Evolutionary conservation across 768 basidiomycete genomes (phyloP), one percentile per base, ranked within the genome.

Genomic region (Boletus subparvulus): DNA sequence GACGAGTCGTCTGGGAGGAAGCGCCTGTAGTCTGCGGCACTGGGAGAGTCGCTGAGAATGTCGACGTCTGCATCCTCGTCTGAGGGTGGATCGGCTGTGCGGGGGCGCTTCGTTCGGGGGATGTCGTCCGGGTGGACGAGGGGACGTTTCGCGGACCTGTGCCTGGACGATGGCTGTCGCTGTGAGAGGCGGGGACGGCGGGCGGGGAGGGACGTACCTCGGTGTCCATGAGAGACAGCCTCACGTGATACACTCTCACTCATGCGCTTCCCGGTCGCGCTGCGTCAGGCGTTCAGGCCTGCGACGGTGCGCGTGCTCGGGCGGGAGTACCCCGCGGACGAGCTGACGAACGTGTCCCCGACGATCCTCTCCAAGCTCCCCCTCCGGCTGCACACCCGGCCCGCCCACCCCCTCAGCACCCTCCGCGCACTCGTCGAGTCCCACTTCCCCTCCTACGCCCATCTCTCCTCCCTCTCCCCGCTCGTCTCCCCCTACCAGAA

Each of bases 401-500:
- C 85, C 24, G 75, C 80, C 4, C 97, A 99, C 67, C 97, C 97
- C 3, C 80, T 98, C 51, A 83, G 82, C 69, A 98, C 91, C 52
- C 84, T 98, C 43, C 89, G 92, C 39, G 70, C 78, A 21, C 80
- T 93, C 61, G 87, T 98, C 64, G 91, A 97, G 75, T 80, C 82
- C 19, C 91, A 97, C 69, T 98, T 90, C 65, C 77, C 86, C 6
- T 75, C 83, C 53, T 94, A 86, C 71, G 74, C 84, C 14, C 85
- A 88, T 58, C 74, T 92, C 44, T 84, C 87, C 13, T 87, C 91
- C 21, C 77, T 92, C 56, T 90, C 93, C 2, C 94, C 97, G 2
- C 75, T 98, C 58, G 97, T 99, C 52, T 87, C 93, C 4, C 92
- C 94, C 3, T 78, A 78, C 69, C 85, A 94, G 73, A 99, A 95